Base-by-base conservation (phyloP, 148 eudicot species). In the Fagopyrum tataricum region DNA sequence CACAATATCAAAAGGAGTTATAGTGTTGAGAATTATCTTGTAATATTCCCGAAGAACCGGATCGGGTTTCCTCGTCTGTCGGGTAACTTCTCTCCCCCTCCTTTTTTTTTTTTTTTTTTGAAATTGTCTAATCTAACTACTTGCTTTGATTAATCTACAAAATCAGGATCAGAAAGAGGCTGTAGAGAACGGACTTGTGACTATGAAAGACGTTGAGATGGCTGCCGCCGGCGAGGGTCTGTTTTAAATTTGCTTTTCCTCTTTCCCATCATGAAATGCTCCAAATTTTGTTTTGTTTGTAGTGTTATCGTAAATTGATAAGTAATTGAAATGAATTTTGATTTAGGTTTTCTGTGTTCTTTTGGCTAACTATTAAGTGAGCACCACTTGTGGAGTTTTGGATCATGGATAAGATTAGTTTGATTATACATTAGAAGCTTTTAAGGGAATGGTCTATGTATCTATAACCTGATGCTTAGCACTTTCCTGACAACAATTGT, bases 101-200 rank as follows among this genome's bases (percentile, higher is more conserved):
- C 48, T 73, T 23, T 24, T 24, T 47, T 70, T 43, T 40, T 53
- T 2, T 39, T 7, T 1, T 31, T 31, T 31, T 14, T 9, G 4
- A 37, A 48, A 6, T 52, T 49, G 18, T 64, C 5, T 76, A n/a
- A 39, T 20, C 70, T 37, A 6, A 39, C 48, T 42, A 24, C 67
- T 61, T 15, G 24, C 6, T 64, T 6, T 64, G 44, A 2, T 64
- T 77, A 18, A 3, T 61, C 17, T 71, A 48, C 26, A 20, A 37
- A 72, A 77, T 73, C 83, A 93, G 97, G 98, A 88, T 2, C 96
- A 91, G 75, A 94, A 88, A 76, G 97, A 91, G 75, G 91, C 90
- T 40, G 26, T 94, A 9, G 87, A 73, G 59, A 89, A 88, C 77
- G 97, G 98, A 24, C 83, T 91, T 26, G 72, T 94, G 69, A 89